phyloP scores from a whole-genome alignment of 75 land plant species.

The Adiantum capillusveneris region DNA sequence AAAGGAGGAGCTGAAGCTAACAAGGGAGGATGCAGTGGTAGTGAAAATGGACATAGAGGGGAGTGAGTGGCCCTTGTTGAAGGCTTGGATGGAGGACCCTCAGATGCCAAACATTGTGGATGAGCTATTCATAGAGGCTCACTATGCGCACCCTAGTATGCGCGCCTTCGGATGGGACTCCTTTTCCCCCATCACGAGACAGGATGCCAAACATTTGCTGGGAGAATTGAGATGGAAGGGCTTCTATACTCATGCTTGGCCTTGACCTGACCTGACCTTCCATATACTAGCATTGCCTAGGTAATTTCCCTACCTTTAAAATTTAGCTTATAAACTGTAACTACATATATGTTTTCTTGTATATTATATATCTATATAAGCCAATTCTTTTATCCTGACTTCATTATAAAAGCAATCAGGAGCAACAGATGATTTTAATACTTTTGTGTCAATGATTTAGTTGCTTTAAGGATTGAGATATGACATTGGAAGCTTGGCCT shows the following conservation, averaged over 20 bases:
- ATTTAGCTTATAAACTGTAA: no score
- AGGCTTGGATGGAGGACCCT: slow-evolving; percentile 16
- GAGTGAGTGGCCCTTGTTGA: slow-evolving; percentile 22
- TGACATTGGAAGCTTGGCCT: no score
- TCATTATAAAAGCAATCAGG: no score
- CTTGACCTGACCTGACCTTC: slow-evolving; percentile 9
- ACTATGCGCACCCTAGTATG: slow-evolving; percentile 16
- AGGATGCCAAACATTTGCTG: slow-evolving; percentile 13
- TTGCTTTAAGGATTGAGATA: no score
- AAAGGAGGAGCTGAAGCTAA: slow-evolving; percentile 18
- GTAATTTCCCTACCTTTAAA: no score
- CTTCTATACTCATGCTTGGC: slow-evolving; percentile 26
- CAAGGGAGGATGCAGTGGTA: slow-evolving; percentile 16
- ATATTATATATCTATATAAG: no score
- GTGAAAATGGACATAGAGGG: slow-evolving; percentile 38
- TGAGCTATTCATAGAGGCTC: slow-evolving; percentile 26
- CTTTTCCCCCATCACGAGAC: slow-evolving; percentile 4
- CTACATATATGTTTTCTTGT: no score
- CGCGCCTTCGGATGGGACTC: slow-evolving; percentile 14
- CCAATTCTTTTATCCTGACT: no score
- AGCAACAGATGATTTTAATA: no score
- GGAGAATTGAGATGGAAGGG: slow-evolving; percentile 17
- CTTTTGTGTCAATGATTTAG: no score
- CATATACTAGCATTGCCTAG: no score
- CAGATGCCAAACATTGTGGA: slow-evolving; percentile 17